Percentiles rank a stretch among this genome's conserved stretches.
phyloP scores from a whole-genome alignment of 331 rosid genomes.

The Arachis monticola region DNA sequence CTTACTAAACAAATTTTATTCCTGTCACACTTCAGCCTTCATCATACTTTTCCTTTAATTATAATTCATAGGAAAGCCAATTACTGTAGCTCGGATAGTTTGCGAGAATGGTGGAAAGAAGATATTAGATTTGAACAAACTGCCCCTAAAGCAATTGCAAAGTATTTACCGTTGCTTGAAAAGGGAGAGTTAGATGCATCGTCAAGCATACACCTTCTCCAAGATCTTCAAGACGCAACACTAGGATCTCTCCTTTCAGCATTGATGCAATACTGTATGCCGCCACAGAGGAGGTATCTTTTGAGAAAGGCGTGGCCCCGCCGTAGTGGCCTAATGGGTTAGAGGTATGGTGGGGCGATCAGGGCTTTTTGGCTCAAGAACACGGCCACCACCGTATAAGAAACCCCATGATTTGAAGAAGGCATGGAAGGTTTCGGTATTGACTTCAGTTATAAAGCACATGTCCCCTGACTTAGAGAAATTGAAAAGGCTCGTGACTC shows the following conservation, averaged over 20 bases:
- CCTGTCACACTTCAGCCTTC: too few species aligned
- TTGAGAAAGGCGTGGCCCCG: constrained; percentile 84
- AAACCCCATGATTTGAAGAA: constrained; percentile 94
- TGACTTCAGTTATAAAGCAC: constrained; percentile 87
- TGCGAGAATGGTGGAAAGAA: constrained; percentile 96
- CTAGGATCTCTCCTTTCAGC: constrained; percentile 89
- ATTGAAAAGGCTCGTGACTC: constrained; percentile 88
- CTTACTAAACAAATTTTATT: too few species aligned
- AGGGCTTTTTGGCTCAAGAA: constrained; percentile 58
- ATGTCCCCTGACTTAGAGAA: constrained; percentile 86
- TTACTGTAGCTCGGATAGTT: constrained; percentile 86
- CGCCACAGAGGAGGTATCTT: constrained; percentile 89
- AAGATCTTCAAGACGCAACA: constrained; percentile 92
- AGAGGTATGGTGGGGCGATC: constrained; percentile 94
- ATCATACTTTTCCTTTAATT: too few species aligned
- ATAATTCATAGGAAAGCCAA: constrained; percentile 56
- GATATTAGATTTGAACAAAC: constrained; percentile 85
- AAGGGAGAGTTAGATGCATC: constrained; percentile 57
- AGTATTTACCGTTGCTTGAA: constrained; percentile 71
- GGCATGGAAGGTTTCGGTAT: constrained; percentile 94
- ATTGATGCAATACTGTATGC: constrained; percentile 88
- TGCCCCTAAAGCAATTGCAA: constrained; percentile 92
- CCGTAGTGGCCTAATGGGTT: constrained; percentile 94
- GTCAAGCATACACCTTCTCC: constrained; percentile 81
- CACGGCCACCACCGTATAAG: constrained; percentile 95